Base-by-base conservation (phyloP, 202 grass and related monocot genomes). In the Setaria viridis region DNA sequence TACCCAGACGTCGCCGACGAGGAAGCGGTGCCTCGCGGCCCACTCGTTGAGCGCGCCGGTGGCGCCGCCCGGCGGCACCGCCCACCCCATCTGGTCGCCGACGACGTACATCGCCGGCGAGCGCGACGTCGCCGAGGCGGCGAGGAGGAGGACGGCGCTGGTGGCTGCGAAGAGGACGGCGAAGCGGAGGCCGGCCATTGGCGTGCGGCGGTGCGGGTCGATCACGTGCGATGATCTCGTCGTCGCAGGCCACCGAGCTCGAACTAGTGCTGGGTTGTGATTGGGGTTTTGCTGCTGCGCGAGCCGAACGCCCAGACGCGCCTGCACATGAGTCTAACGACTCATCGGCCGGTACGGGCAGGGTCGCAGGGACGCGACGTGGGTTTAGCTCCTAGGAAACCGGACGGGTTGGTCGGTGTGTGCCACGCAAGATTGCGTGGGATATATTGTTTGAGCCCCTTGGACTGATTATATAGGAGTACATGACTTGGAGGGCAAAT, bases 1-100 rank as follows among this genome's bases (percentile, higher is more conserved):
- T 74, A 74, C 48, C 29, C 15, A 74, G 71, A 35, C 30, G 48
- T 53, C 71, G 48, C 71, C 71, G 71, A 35, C 48, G 30, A 54
- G 1, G 71, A 54, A 74, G 15, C 29, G 14, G 29, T 54, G 48
- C 7, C 7, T 19, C 15, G 8, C 50, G 29, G 71, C 48, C 71
- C 71, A 74, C 8, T 6, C 2, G 48, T 16, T 34, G 48, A 74
- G 71, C 70, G 70, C 15, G 47, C 0, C 47, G 48, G 15, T 0
- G 29, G 32, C 48, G 29, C 16, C 9, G 48, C 14, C 47, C 71
- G 14, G 39, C n/a, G 35, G 54, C 71, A 34, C 71, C 7, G 14
- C 7, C 47, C 15, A 35, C 49, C 49, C 48, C 25, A 1, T n/a
- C 51, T 57, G 4, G 4, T 74, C 15, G 48, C 48, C 76, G 57